phyloP scores from a whole-genome alignment of 768 basidiomycete species.

The Auricularia heimuer region DNA sequence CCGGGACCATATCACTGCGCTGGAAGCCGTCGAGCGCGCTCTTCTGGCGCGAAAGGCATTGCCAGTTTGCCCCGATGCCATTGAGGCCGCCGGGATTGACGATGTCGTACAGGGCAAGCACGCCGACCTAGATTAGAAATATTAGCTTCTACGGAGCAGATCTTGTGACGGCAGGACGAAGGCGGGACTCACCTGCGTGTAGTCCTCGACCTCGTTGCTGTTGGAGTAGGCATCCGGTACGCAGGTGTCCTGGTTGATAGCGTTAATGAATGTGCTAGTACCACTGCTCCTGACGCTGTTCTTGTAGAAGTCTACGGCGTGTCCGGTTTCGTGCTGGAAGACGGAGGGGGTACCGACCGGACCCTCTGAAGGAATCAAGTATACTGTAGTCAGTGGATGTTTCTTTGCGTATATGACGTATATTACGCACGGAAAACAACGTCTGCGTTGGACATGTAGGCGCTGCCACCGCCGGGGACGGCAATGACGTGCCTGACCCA shows the following conservation, averaged over 20 bases:
- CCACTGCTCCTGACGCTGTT: neutral
- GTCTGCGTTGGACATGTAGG: neutral
- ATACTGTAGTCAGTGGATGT: neutral
- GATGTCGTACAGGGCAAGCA: neutral
- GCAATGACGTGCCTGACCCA: neutral
- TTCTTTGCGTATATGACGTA: neutral
- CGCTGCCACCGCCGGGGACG: neutral
- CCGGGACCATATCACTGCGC: neutral
- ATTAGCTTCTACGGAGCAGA: neutral
- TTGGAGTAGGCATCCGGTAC: neutral
- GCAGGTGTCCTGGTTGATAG: neutral
- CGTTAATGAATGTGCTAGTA: neutral
- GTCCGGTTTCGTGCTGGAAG: neutral
- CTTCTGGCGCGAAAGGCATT: neutral
- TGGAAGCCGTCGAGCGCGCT: neutral
- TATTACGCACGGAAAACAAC: neutral
- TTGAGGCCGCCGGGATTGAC: neutral
- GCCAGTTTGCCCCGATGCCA: neutral
- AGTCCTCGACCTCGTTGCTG: neutral
- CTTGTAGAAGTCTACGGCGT: neutral
- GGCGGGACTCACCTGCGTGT: neutral
- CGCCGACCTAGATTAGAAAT: neutral
- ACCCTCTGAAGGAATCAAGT: neutral
- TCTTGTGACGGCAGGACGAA: too few species aligned
- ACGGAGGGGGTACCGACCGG: neutral